Evolutionary conservation across 73 alveolate genomes (phyloP).

Genomic region (Uronychia binucleata): DNA sequence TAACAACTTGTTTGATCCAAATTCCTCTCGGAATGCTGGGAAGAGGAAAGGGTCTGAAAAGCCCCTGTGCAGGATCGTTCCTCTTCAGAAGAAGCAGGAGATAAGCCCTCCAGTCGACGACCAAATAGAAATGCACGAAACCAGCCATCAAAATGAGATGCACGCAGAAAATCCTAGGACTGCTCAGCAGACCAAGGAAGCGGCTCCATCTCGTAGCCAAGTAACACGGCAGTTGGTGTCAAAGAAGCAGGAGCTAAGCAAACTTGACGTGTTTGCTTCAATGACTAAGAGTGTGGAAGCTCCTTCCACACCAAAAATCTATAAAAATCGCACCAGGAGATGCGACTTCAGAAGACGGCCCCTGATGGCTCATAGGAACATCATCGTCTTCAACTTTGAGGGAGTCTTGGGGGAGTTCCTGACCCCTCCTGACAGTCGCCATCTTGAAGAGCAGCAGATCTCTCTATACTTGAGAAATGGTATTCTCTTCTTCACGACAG

Average conservation of each 20-base stretch:
- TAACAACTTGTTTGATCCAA: neutral
- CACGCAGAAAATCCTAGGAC: neutral
- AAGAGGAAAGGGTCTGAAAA: neutral
- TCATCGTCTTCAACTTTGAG: neutral
- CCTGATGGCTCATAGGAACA: neutral
- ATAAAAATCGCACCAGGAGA: neutral
- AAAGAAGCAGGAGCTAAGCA: neutral
- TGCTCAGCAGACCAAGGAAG: neutral
- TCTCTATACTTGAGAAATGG: neutral
- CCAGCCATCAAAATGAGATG: neutral
- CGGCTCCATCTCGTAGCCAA: neutral
- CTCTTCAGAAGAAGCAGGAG: too few relatives aligned
- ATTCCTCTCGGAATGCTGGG: neutral
- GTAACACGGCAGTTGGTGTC: neutral
- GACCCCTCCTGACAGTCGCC: neutral
- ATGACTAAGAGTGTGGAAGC: neutral
- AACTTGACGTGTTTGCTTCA: neutral
- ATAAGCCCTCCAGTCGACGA: too few relatives aligned
- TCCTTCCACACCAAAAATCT: neutral
- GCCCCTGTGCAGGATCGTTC: neutral
- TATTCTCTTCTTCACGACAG: neutral
- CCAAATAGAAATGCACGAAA: neutral
- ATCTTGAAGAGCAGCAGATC: neutral
- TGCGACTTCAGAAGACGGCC: neutral
- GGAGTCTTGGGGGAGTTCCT: neutral